phyloP scores from a whole-genome alignment of 345 rosid species.

The Citrus maxima region DNA sequence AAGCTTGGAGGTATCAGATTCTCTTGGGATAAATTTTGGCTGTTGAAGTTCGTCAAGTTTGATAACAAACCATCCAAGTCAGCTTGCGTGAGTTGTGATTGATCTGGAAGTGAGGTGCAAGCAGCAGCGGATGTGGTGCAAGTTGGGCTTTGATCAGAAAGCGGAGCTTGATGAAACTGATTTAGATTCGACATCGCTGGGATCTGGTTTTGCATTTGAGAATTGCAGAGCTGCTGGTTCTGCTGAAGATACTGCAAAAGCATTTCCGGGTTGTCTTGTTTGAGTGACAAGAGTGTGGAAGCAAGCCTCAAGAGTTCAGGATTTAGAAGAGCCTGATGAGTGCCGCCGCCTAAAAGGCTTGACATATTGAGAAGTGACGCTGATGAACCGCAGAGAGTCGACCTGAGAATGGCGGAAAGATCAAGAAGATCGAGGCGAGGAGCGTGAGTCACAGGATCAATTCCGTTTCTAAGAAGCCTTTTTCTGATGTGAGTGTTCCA shows the following conservation, averaged over 20 bases:
- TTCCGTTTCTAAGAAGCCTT: conserved; percentile 79
- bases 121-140: conserved; percentile 23
- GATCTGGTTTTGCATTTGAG: conserved; percentile 24
- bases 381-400: conserved; percentile 34
- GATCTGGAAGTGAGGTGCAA: conserved; percentile 11
- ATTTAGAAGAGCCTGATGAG: conserved; percentile 44
- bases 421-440: conserved; percentile 77
- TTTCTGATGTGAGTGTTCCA: conserved; percentile 96
- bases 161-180: conserved; percentile 17
- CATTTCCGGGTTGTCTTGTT: conserved; percentile 48
- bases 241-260: conserved; percentile 35
- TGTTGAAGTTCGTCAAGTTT: conserved; percentile 11
- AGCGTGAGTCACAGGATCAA: conserved; percentile 91
- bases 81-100: conserved; percentile 28
- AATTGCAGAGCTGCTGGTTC: conserved; percentile 25
- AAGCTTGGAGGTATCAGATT: conserved; percentile 18
- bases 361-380: conserved; percentile 46
- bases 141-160: conserved; percentile 13
- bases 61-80: conserved; percentile 19
- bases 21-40: conserved; percentile 22
- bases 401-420: conserved; percentile 59
- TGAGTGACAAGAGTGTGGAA: conserved; percentile 37
- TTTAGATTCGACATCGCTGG: conserved; percentile 11
- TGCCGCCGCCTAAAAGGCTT: conserved; percentile 27
- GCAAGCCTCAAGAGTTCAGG: conserved; percentile 42